A percentile compares a stretch with the other conserved stretches of the same genome.
phyloP scores from a whole-genome alignment of 2,329 filamentous ascomycete species.

The Fusarium concolor region DNA sequence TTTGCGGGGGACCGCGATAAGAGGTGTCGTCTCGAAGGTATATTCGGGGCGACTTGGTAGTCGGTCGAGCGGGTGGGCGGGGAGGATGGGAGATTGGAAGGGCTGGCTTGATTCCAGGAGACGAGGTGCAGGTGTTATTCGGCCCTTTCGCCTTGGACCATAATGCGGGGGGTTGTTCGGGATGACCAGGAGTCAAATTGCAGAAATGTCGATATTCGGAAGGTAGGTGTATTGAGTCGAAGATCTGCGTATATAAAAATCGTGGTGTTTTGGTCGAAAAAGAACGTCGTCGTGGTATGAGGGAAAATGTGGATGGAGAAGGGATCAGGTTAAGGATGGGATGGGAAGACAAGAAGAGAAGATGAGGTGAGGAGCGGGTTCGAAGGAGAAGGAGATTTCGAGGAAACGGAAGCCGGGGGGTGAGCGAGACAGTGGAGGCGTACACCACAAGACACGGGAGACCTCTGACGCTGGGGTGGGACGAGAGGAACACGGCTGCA shows the following conservation, averaged over 20 bases:
- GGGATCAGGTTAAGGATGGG: constrained; percentile 25
- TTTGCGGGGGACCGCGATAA: constrained; percentile 47
- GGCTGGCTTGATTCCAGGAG: constrained; percentile 39
- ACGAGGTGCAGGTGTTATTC: constrained; percentile 51
- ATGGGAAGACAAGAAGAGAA: constrained; percentile 25
- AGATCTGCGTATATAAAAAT: not conserved
- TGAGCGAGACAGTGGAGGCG: constrained; percentile 4
- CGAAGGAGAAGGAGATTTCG: constrained; percentile 41
- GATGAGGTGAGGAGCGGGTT: constrained; percentile 41
- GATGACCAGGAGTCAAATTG: constrained; percentile 27
- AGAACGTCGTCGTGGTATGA: constrained; percentile 2
- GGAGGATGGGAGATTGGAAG: constrained; percentile 32
- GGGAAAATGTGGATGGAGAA: constrained; percentile 34
- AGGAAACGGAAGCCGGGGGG: constrained; percentile 29
- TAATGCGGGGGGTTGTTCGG: constrained; percentile 47
- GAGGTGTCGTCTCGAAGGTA: constrained; percentile 38
- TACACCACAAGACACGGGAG: constrained; percentile 9
- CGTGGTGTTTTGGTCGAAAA: constrained; percentile 1
- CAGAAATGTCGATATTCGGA: constrained; percentile 9
- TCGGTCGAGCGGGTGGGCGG: constrained; percentile 36
- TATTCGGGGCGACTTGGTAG: constrained; percentile 40
- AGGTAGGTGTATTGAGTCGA: not conserved
- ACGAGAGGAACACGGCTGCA: constrained; percentile 5
- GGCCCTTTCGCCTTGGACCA: constrained; percentile 53
- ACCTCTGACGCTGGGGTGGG: constrained; percentile 14